A percentile compares a stretch with the other conserved stretches of the same genome.
Conservation (phyloP, 345 rosid genomes). For the Turritis glabra region DNA sequence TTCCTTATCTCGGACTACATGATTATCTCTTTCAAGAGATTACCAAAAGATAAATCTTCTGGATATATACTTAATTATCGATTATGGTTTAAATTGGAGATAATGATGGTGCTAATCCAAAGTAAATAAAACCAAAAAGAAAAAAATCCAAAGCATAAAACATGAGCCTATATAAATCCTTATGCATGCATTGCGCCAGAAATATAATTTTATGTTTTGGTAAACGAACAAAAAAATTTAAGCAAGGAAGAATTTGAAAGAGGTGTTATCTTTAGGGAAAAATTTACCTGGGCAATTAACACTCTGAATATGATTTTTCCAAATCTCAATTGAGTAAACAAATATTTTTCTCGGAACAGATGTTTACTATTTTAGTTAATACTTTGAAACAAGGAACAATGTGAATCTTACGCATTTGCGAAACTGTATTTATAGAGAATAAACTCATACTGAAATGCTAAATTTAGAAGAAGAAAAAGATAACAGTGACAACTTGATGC, state of each 20-base stretch:
- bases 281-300: not conserved
- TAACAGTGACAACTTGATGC: conserved; percentile 25
- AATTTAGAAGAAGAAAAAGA: conserved; percentile 7
- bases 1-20: not conserved
- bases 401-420: not conserved
- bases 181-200: not conserved
- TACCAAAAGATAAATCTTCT: not conserved
- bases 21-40: not conserved
- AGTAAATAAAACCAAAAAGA: not conserved
- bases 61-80: not conserved
- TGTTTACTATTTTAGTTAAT: not conserved
- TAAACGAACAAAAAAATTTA: not conserved
- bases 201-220: not conserved
- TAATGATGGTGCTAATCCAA: not conserved
- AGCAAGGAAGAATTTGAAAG: not conserved
- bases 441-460: not conserved
- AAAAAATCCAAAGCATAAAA: not conserved
- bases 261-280: not conserved
- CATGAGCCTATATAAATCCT: not conserved
- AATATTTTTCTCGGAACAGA: not conserved
- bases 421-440: not conserved
- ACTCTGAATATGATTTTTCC: not conserved
- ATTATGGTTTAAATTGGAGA: too few species aligned
- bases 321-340: not conserved
- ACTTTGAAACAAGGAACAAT: not conserved